These are phyloP conservation scores for Mallotus repandus DNA, from an alignment of 441 rosid genomes.

Conservation along the genomic window DNA sequence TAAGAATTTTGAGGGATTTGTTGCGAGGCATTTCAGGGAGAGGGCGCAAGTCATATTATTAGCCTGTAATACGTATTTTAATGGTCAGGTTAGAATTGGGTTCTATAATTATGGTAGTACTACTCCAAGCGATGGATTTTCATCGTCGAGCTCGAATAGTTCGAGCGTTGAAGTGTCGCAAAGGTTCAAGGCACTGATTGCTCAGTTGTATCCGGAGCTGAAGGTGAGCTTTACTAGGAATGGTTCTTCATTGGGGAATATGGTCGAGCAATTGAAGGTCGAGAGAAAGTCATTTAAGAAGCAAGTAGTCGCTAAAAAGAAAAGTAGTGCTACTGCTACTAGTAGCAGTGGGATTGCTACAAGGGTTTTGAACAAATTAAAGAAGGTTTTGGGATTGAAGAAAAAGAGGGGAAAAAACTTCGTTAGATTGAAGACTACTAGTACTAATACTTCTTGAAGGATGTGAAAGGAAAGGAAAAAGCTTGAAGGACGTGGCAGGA, in stretches of 20 bases:
- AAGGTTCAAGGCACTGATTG: conserved; percentile 31
- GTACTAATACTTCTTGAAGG: neutral
- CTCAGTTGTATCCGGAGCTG: conserved; percentile 30
- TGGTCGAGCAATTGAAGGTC: conserved; percentile 16
- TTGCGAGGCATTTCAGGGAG: conserved; percentile 34
- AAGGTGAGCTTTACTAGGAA: conserved; percentile 20
- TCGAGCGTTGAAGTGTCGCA: conserved; percentile 19
- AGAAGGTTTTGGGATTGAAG: conserved; percentile 35
- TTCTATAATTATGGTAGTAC: conserved; percentile 9
- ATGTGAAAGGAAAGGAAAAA: conserved; percentile 1
- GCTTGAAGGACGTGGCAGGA: conserved; percentile 2
- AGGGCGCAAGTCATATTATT: conserved; percentile 30
- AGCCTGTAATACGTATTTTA: conserved; percentile 37
- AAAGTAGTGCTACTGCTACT: neutral
- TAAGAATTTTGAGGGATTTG: conserved; percentile 41
- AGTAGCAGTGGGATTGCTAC: conserved; percentile 20
- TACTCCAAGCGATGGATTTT: neutral
- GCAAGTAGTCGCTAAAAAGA: neutral
- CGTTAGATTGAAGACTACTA: conserved; percentile 1
- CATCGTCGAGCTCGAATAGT: neutral
- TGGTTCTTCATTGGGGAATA: conserved; percentile 37
- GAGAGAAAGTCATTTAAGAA: conserved; percentile 13
- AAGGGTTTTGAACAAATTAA: conserved; percentile 28
- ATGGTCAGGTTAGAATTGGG: conserved; percentile 37
- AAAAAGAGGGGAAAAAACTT: conserved; percentile 12